A percentile compares a stretch with the other conserved stretches of the same genome.
Conservation (phyloP, 176 grass and related monocot species). For the Oryza glumipatula region DNA sequence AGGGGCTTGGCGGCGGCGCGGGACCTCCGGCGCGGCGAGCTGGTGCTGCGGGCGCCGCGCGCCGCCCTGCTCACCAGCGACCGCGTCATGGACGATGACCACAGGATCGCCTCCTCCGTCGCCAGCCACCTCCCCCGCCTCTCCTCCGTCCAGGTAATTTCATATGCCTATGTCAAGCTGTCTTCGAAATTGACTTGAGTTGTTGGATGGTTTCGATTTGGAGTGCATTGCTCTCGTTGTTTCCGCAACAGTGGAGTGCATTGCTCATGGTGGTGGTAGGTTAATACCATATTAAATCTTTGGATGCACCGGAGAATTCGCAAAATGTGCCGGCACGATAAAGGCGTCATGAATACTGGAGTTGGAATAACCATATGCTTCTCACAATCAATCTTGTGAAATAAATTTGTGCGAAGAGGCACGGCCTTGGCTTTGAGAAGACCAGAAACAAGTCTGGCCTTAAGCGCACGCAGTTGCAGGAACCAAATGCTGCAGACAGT, state of each 20-base stretch:
- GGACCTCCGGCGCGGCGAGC: conserved; percentile 69
- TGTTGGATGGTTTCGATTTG: neutral
- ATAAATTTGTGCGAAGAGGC: neutral
- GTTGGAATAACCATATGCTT: neutral
- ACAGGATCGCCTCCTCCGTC: conserved; percentile 48
- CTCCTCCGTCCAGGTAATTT: conserved; percentile 60
- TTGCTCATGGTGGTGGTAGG: neutral
- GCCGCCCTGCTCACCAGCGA: conserved; percentile 74
- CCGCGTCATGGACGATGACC: conserved; percentile 54
- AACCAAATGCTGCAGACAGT: neutral
- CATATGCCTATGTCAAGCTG: neutral
- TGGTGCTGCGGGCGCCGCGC: conserved; percentile 72
- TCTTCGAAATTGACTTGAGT: conserved; percentile 1
- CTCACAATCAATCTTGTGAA: neutral
- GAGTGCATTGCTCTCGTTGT: neutral
- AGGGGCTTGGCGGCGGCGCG: conserved; percentile 79
- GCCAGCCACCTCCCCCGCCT: conserved; percentile 39
- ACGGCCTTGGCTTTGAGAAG: too few relatives aligned
- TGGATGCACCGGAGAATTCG: neutral
- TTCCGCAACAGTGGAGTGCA: too few relatives aligned
- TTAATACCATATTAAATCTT: neutral
- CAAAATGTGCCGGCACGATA: neutral
- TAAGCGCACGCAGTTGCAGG: neutral
- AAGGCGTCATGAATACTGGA: neutral
- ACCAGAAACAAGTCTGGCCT: neutral